A percentile compares a stretch with the other conserved stretches of the same genome.
phyloP scores from a whole-genome alignment of 805 yeast genomes.

The Nakazawaea holstii region DNA sequence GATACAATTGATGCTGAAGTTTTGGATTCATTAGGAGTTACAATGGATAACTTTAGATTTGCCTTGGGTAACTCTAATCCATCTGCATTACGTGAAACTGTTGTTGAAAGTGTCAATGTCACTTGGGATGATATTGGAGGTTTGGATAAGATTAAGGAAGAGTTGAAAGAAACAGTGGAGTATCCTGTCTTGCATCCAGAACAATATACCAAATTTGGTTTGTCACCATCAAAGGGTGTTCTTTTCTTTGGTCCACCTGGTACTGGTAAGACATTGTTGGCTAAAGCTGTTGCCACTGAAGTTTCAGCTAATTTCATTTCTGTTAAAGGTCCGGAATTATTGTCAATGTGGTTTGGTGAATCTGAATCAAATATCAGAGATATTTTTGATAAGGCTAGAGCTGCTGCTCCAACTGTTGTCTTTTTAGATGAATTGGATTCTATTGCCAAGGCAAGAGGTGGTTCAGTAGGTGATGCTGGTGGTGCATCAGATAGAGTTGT shows the following conservation, averaged over 20 bases:
- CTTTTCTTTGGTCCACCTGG: constrained; percentile 99
- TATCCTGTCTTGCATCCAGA: constrained; percentile 99
- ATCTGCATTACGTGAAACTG: constrained; percentile 98
- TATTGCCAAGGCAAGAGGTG: constrained; percentile 96
- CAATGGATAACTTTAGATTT: constrained; percentile 98
- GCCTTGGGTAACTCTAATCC: constrained; percentile 98
- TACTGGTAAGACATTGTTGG: constrained; percentile 98
- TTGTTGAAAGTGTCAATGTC: constrained; percentile 96
- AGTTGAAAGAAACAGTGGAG: constrained; percentile 97
- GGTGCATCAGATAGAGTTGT: constrained; percentile 97
- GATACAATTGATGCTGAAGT: constrained; percentile 97
- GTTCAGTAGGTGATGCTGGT: constrained; percentile 86
- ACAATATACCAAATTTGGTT: constrained; percentile 95
- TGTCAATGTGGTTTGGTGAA: constrained; percentile 99
- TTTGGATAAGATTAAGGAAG: constrained; percentile 90
- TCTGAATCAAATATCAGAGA: constrained; percentile 96
- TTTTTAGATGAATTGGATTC: constrained; percentile 98
- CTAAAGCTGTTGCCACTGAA: constrained; percentile 99
- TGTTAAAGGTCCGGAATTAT: constrained; percentile 93
- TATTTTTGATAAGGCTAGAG: constrained; percentile 96
- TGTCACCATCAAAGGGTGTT: constrained; percentile 97
- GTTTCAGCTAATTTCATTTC: constrained; percentile 97
- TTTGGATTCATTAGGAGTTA: constrained; percentile 92
- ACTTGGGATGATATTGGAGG: constrained; percentile 99
- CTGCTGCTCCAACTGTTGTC: constrained; percentile 99